Evolutionary conservation across 1,284 basidiomycete species (phyloP), one percentile per base, ranked within the genome.

Genomic region (Agroathelia rolfsii): DNA sequence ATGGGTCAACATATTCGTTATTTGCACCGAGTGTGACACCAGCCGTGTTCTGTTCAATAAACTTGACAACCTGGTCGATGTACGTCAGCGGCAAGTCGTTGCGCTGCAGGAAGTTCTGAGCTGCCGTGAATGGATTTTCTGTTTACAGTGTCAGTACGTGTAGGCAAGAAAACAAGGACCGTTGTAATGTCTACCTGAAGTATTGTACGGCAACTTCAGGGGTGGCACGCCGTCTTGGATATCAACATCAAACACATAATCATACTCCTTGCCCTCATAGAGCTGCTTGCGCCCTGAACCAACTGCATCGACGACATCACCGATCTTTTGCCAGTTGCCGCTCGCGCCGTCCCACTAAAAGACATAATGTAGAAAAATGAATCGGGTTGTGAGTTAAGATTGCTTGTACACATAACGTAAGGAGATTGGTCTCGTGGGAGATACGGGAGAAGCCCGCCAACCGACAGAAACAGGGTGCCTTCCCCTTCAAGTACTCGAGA

Each of bases 171-270:
- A 38, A 19, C 16, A 18, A 32, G 8, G 19, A 31, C 3, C 24
- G 34, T 23, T 9, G 19, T 15, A 17, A 41, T 23, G 8, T 29
- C 32, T 43, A 87, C 90, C 89, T 27, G 73, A 73, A 9, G 72
- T 75, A 51, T 97, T 97, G 58, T 87, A 98, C 0, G 94, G 93
- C 19, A 99, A 69, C 52, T 97, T 97, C 42, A 98, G 66, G 5
- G 92, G 82, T 5, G 94, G 93, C 14, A 76, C 77, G 5, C 90
- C 94, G 43, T 97, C 94, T 42, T 88, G 71, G 17, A 97, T 83
- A 50, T 97, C 94, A 12, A 99, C 93, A 49, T 97, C 93, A 49
- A 98, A 98, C 6, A 99, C 94, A 49, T 96, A 94, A 59, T 99
- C 95, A 51, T 93, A 99, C 58, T 97, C 94, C 52, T 82, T 81